Percentiles rank a stretch among this genome's conserved stretches.
phyloP scores from a whole-genome alignment of 495 filamentous ascomycete species.

The Penicillium atrosanguineum region DNA sequence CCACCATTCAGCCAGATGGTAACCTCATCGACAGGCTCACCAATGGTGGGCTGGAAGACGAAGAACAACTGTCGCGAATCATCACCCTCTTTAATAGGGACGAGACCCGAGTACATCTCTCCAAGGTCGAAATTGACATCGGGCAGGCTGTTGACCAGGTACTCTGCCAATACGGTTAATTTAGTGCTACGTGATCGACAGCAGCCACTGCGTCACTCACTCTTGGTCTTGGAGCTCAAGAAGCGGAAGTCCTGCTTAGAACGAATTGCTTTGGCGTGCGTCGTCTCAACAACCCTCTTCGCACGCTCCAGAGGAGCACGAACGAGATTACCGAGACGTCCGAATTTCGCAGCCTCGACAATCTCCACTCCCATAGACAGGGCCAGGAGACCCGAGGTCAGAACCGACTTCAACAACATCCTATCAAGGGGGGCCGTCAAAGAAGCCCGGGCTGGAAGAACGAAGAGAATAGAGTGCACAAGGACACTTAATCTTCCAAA shows the following conservation, averaged over 20 bases:
- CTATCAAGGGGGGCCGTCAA: not conserved
- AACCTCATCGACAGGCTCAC: conserved; percentile 59
- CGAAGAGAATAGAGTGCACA: not conserved
- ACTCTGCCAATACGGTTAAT: conserved; percentile 33
- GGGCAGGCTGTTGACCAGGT: conserved; percentile 65
- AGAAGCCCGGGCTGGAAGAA: not conserved
- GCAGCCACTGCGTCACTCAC: conserved; percentile 19
- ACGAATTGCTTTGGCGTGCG: conserved; percentile 10
- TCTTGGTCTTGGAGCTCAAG: conserved; percentile 32
- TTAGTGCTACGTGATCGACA: not conserved
- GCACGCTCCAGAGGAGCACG: conserved; percentile 80
- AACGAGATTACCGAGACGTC: conserved; percentile 54
- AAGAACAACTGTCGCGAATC: conserved; percentile 50
- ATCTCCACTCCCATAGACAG: conserved; percentile 28
- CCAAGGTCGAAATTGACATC: conserved; percentile 73
- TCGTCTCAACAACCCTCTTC: conserved; percentile 67
- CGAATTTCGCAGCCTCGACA: conserved; percentile 27
- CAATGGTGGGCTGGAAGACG: conserved; percentile 49
- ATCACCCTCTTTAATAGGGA: conserved; percentile 63
- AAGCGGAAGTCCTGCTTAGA: conserved; percentile 35
- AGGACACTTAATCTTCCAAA: not conserved
- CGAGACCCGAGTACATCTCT: conserved; percentile 70
- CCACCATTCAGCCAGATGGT: conserved; percentile 74
- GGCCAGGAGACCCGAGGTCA: conserved; percentile 30
- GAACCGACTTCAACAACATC: conserved; percentile 31